Conservation (phyloP, 257 asterid genomes). For the Scutellaria galericulata region DNA sequence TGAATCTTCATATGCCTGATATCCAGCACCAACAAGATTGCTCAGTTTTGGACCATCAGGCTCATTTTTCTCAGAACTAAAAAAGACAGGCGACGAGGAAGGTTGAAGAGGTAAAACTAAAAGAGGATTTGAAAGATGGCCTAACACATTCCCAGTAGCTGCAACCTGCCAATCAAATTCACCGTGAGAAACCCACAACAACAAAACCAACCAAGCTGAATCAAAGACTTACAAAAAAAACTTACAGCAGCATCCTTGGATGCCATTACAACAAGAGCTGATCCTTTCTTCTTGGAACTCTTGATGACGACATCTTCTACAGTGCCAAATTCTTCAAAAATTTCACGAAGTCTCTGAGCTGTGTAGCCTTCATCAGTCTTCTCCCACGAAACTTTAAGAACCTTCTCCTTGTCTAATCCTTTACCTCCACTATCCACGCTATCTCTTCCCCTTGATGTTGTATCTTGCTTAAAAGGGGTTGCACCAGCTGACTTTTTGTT, state of each 20-base stretch:
- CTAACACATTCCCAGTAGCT: conserved; percentile 65
- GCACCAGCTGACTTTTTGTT: conserved; percentile 42
- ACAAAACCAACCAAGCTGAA: not conserved
- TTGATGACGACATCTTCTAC: conserved; percentile 84
- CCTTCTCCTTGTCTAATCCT: conserved; percentile 65
- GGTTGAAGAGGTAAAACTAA: conserved; percentile 71
- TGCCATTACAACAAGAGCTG: conserved; percentile 87
- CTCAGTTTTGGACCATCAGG: conserved; percentile 49
- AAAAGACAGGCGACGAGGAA: conserved; percentile 47
- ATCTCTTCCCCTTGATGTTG: conserved; percentile 29
- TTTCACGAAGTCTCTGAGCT: conserved; percentile 59
- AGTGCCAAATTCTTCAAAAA: conserved; percentile 70
- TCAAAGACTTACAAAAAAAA: not conserved
- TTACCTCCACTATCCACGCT: conserved; percentile 42
- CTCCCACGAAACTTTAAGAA: conserved; percentile 93
- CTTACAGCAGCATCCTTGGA: conserved; percentile 77
- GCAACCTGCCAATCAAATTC: conserved; percentile 49
- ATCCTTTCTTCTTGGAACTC: conserved; percentile 80
- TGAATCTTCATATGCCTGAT: conserved; percentile 71
- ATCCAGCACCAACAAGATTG: conserved; percentile 71
- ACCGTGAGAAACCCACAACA: conserved; percentile 25
- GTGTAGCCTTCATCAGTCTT: conserved; percentile 73
- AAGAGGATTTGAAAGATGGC: conserved; percentile 83
- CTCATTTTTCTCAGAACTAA: conserved; percentile 47
- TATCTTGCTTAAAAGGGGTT: conserved; percentile 45